Percentiles rank a stretch among this genome's conserved stretches.
These are phyloP conservation scores for Eucalyptus shirleyi DNA, from an alignment of 345 rosid genomes.

Conservation along the genomic window DNA sequence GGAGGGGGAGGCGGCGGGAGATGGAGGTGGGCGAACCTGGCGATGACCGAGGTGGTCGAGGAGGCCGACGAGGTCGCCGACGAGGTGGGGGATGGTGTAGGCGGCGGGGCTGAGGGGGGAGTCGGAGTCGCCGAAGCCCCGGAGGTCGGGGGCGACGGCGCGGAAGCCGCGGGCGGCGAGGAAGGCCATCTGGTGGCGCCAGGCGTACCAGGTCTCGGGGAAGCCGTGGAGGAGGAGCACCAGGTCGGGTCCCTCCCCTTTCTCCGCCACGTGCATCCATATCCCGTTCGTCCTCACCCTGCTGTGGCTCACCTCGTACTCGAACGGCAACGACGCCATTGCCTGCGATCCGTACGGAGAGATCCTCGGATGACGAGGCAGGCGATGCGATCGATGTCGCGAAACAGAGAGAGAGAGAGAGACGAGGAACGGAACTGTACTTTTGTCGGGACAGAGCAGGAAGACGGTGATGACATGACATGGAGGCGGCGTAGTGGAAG, in stretches of 20 bases:
- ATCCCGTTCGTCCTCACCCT: conserved; percentile 51
- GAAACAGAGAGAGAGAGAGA: background rate
- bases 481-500: background rate
- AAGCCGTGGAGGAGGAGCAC: conserved; percentile 75
- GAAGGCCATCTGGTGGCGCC: conserved; percentile 77
- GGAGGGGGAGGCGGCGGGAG: conserved; percentile 22
- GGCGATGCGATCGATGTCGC: background rate
- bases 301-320: conserved; percentile 15
- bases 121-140: conserved; percentile 75
- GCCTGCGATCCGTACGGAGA: background rate
- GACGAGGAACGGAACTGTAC: background rate
- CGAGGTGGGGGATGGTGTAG: conserved; percentile 33
- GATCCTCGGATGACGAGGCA: background rate
- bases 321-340: background rate
- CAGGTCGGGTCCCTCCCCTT: conserved; percentile 27
- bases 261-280: conserved; percentile 61
- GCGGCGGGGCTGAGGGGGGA: conserved; percentile 31
- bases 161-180: conserved; percentile 59
- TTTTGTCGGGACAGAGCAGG: background rate
- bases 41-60: conserved; percentile 12
- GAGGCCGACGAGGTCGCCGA: conserved; percentile 31
- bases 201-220: conserved; percentile 76
- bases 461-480: background rate
- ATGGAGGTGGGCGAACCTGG: conserved; percentile 31
- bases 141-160: conserved; percentile 76